A percentile compares a stretch with the other conserved stretches of the same genome.
These are phyloP conservation scores for Bremia lactucae DNA, from an alignment of 352 stramenopile species.

Conservation along the genomic window DNA sequence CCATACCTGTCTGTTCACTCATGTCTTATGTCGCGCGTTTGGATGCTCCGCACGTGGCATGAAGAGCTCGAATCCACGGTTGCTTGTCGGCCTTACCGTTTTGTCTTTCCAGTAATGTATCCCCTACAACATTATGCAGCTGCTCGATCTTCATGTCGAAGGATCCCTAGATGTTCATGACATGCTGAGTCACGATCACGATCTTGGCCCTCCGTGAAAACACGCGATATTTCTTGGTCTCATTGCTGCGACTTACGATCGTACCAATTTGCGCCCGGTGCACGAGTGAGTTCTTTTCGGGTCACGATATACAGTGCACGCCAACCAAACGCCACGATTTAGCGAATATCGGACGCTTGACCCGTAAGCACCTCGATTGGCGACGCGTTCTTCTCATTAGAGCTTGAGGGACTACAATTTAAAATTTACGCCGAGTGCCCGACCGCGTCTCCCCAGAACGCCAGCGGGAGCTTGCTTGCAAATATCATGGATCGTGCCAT, in stretches of 20 bases:
- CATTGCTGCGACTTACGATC: neutral
- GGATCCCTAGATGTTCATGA: neutral
- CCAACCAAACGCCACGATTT: constrained; percentile 3
- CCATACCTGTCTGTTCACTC: neutral
- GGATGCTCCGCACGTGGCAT: neutral
- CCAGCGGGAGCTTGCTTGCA: constrained; percentile 7
- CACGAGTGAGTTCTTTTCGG: neutral
- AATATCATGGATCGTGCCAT: constrained; percentile 26
- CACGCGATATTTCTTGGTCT: neutral
- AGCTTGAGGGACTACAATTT: constrained; percentile 13
- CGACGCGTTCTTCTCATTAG: constrained; percentile 5
- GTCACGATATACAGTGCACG: neutral
- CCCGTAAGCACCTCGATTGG: constrained; percentile 6
- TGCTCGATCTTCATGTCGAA: neutral
- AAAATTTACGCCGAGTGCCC: constrained; percentile 22
- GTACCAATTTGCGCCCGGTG: neutral
- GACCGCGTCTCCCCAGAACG: constrained; percentile 16
- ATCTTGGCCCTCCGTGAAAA: neutral
- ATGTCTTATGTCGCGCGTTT: neutral
- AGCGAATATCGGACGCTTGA: neutral
- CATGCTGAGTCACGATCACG: neutral
- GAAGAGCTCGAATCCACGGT: neutral
- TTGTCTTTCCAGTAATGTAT: neutral
- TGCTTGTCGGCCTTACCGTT: neutral
- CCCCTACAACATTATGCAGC: neutral